Conservation (phyloP, 495 filamentous ascomycete species). For the Tirmania nivea region DNA sequence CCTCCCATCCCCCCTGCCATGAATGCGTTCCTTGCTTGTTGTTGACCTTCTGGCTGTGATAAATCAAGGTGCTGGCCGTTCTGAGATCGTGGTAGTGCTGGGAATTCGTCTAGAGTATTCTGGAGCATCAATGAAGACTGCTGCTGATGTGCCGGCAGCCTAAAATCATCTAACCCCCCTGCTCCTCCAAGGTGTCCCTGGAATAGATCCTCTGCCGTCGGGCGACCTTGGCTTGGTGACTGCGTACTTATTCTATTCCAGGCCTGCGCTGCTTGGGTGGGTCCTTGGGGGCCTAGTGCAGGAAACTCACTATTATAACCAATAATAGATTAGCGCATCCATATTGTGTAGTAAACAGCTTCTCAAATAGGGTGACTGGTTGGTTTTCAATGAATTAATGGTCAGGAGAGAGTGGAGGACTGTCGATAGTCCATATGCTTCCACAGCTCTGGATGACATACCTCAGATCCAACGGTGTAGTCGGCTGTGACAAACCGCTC, state of each 20-base stretch:
- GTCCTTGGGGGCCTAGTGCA: slow-evolving; percentile 16
- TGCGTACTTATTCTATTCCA: slow-evolving; percentile 19
- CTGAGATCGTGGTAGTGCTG: slow-evolving; percentile 4
- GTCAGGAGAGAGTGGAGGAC: no score
- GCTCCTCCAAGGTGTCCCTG: neutral
- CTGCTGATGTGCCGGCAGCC: slow-evolving; percentile 9
- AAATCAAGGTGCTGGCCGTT: neutral
- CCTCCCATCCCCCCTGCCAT: neutral
- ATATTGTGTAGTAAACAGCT: neutral
- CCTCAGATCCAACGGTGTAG: slow-evolving; percentile 17
- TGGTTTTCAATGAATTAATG: no score
- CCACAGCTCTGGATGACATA: neutral
- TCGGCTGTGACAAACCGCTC: slow-evolving; percentile 12
- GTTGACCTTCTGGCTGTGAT: neutral
- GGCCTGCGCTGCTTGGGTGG: slow-evolving; percentile 13
- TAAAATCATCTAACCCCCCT: neutral
- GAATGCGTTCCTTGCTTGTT: neutral
- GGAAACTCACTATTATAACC: slow-evolving; percentile 14
- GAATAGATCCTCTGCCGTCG: neutral
- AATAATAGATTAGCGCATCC: slow-evolving; percentile 1
- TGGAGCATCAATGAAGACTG: slow-evolving; percentile 11
- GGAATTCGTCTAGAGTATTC: slow-evolving; percentile 15
- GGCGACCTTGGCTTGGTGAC: slow-evolving; percentile 3
- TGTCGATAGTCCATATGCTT: no score
- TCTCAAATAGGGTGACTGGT: no score